Base-by-base conservation (phyloP, 2,329 filamentous ascomycete genomes). In the Pestalotiopsis sp. region DNA sequence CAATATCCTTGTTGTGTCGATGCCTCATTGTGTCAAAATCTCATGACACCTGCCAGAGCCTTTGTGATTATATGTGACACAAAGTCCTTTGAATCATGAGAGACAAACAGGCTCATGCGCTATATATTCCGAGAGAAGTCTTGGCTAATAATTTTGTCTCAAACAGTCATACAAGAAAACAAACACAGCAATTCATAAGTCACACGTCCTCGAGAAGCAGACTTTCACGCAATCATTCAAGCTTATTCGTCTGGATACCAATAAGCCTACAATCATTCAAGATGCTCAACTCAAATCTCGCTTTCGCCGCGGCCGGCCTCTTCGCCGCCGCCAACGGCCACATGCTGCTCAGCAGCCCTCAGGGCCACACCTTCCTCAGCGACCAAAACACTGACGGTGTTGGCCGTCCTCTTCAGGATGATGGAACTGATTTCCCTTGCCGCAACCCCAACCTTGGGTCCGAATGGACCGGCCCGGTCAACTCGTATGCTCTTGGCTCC, bases 341-440 rank as follows among this genome's bases (percentile, higher is more conserved):
- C 79, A 91, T 98, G 85, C 81, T 86, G 55, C 91, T 98, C 84
- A 80, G 75, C 65, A 84, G 81, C 9, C 95, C 96, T 0, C 77
- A 82, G 3, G 94, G 94, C 0, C 94, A 88, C 69, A 74, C 78
- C 17, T 71, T 71, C 1, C 72, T 76, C 0, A 73, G 82, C 2
- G 66, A 83, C 79, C 95, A 92, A 79, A 80, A 81, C 3, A 40
- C 44, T 9, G 26, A 30, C 60, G 20, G 30, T 35, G 30, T n/a
- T 24, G 38, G 39, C 4, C 60, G 60, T 26, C 95, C 96, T 0
- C 83, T 98, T 0, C 73, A 76, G 0, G 78, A 80, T 0, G 76
- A 77, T 48, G 92, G 92, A 0, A 81, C 80, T 48, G 82, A 97
- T 77, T 99, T 92, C 76, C 96, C 96, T 0, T 98, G 96, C 88